Percentiles rank a stretch among this genome's conserved stretches.
Evolutionary conservation across 495 filamentous ascomycete species (phyloP).

Genomic region (Talaromyces stipitatus): DNA sequence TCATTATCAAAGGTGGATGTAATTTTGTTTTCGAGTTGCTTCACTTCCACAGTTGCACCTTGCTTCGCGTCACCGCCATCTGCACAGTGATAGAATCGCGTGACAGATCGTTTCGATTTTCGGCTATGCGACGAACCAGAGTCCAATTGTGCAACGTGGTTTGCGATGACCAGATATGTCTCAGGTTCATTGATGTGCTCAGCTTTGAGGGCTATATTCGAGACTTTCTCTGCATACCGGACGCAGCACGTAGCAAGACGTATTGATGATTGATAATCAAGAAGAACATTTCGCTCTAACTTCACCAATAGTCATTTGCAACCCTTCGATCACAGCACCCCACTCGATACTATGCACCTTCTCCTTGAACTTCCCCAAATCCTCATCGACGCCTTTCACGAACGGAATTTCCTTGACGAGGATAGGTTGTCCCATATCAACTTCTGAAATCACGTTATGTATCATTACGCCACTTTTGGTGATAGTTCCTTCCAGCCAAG

Average conservation of each 20-base stretch:
- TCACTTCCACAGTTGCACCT: neutral
- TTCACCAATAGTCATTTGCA: conserved; percentile 48
- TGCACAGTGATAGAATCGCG: neutral
- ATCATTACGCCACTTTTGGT: conserved; percentile 89
- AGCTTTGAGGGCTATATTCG: neutral
- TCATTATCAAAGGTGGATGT: neutral
- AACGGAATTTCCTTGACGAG: conserved; percentile 65
- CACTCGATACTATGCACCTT: conserved; percentile 68
- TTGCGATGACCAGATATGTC: neutral
- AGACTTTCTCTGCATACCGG: neutral
- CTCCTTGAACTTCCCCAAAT: conserved; percentile 55
- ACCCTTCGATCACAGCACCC: conserved; percentile 59
- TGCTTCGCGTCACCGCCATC: neutral
- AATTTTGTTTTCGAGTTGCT: neutral
- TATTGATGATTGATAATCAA: no score
- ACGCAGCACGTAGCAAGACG: neutral
- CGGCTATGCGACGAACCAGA: neutral
- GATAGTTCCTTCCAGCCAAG: conserved; percentile 63
- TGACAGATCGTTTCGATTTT: neutral
- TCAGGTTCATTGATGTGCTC: neutral
- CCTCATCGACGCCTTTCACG: conserved; percentile 51
- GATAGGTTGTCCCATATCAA: conserved; percentile 74
- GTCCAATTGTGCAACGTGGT: neutral
- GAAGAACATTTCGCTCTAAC: conserved; percentile 16
- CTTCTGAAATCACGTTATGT: conserved; percentile 77